Evolutionary conservation across 2,329 filamentous ascomycete species (phyloP).

Genomic region (Xylariaceae sp.): DNA sequence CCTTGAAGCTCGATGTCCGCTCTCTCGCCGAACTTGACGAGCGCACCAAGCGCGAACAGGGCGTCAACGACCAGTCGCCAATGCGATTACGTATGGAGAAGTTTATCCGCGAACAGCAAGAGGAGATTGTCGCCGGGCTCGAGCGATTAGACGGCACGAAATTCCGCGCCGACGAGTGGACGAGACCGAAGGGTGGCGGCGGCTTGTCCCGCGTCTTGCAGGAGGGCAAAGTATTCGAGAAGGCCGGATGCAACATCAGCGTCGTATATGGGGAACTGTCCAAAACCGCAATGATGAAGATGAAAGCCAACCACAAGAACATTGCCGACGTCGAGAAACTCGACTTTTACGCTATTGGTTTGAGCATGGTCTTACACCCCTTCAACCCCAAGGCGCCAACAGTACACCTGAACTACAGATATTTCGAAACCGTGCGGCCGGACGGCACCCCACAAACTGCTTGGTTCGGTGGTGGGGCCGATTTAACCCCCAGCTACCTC

Average conservation of each 20-base stretch:
- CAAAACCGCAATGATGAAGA: constrained; percentile 83
- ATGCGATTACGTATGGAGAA: constrained; percentile 98
- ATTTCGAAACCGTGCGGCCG: constrained; percentile 92
- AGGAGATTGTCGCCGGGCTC: constrained; percentile 81
- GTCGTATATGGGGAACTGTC: constrained; percentile 93
- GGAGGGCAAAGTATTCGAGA: constrained; percentile 96
- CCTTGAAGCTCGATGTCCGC: constrained; percentile 59
- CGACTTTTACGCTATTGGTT: constrained; percentile 92
- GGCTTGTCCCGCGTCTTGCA: constrained; percentile 94
- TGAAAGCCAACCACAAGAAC: constrained; percentile 94
- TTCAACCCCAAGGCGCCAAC: constrained; percentile 96
- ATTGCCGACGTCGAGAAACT: constrained; percentile 72
- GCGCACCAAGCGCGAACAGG: constrained; percentile 75
- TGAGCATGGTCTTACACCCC: constrained; percentile 92
- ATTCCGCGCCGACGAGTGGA: constrained; percentile 87
- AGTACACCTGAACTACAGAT: constrained; percentile 96
- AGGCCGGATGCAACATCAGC: constrained; percentile 92
- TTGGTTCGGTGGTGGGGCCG: constrained; percentile 98
- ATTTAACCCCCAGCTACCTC: constrained; percentile 89
- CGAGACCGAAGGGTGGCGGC: constrained; percentile 83
- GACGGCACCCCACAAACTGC: constrained; percentile 83
- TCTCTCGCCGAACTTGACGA: constrained; percentile 85
- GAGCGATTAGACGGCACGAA: constrained; percentile 80
- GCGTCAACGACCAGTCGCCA: constrained; percentile 76
- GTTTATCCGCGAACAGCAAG: constrained; percentile 91